Evolutionary conservation across 1,284 basidiomycete species (phyloP).

Genomic region (Flammula alnicola): DNA sequence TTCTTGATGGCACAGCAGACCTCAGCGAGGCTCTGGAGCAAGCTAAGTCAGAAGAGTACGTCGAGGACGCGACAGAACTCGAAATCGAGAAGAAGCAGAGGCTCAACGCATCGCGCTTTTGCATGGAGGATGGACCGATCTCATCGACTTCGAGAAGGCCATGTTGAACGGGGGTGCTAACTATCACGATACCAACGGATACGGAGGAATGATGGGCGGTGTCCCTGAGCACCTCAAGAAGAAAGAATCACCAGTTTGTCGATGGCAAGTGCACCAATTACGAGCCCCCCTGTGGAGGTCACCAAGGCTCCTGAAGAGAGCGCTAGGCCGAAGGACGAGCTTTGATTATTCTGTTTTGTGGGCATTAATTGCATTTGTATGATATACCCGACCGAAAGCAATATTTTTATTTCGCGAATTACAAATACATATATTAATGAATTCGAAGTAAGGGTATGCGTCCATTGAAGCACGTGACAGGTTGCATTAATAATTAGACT

Average conservation of each 20-base stretch:
- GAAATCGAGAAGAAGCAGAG: conserved; percentile 57
- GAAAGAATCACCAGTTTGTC: conserved; percentile 7
- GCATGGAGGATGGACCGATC: conserved; percentile 52
- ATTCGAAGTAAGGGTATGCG: no score
- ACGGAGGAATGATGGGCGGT: conserved; percentile 48
- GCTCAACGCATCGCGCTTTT: conserved; percentile 55
- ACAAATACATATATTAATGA: no score
- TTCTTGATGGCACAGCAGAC: conserved; percentile 67
- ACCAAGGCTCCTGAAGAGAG: background rate
- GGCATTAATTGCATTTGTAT: background rate
- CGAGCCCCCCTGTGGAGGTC: background rate
- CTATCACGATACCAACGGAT: conserved; percentile 50
- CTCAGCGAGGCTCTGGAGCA: conserved; percentile 46
- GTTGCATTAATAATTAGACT: no score
- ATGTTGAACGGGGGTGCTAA: conserved; percentile 47
- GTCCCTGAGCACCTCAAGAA: conserved; percentile 32
- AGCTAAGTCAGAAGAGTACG: conserved; percentile 44
- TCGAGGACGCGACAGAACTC: conserved; percentile 45
- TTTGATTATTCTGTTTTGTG: background rate
- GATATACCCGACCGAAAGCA: background rate
- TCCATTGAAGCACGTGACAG: no score
- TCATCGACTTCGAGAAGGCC: conserved; percentile 59
- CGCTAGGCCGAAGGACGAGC: conserved; percentile 1
- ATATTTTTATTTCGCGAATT: background rate
- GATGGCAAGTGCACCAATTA: conserved; percentile 5